Base-by-base conservation (phyloP, 202 grass and related monocot genomes). In the Panicum hallii region DNA sequence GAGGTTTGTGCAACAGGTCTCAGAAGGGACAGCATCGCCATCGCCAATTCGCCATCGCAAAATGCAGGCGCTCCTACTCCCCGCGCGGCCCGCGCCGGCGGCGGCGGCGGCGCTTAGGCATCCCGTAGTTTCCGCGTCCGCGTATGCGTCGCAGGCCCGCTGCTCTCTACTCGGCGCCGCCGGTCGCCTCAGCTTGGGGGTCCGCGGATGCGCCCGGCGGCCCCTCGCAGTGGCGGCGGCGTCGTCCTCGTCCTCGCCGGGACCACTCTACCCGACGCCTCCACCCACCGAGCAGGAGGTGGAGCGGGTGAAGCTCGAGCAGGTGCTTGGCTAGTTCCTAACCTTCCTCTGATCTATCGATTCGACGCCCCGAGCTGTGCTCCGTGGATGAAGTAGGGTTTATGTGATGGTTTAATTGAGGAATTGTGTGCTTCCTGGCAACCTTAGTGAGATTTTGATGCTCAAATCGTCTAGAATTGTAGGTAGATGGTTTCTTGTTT, bases 251-350 rank as follows among this genome's bases (percentile, higher is more conserved):
- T 50, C 86, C 23, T 83, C 89, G 58, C 20, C 87, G 53, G 80
- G 52, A 62, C 90, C 87, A 65, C 84, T 92, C 32, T 91, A 87
- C 79, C 81, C 85, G 62, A 53, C 81, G 68, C 87, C 81, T n/a
- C 61, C 75, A 28, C 85, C 89, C 16, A 72, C 70, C 0, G 81
- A 84, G 56, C 53, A 91, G 85, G 78, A 83, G 10, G 50, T 87
- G 60, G 85, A 91, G 64, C 63, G 57, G 14, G 79, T 55, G 2
- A 95, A 95, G 79, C 85, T 95, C 58, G 88, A 88, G 43, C 93
- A 95, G 93, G 93, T 95, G 72, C 11, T 20, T 63, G 7, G 11
- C 38, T 48, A 45, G 41, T 62, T 68, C 63, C 55, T n/a, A 61
- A 26, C 20, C 48, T 63, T 10, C 63, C 60, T 76, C 74, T 85